These are phyloP conservation scores for Davidsoniella australis DNA, from an alignment of 2,329 filamentous ascomycete species.

Conservation along the genomic window DNA sequence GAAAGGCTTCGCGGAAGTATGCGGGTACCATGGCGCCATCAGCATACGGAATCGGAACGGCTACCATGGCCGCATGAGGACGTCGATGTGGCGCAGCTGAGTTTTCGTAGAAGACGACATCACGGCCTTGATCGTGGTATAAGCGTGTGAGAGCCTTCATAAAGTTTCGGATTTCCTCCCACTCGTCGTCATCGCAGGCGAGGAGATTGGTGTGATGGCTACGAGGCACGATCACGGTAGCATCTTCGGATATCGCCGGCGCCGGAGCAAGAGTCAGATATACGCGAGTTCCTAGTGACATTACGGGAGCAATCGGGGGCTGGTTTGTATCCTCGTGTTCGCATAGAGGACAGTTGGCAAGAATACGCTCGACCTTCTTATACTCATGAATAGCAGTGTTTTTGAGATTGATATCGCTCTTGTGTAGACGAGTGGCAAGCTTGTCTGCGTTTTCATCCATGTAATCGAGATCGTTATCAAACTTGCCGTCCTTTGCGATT, in stretches of 20 bases:
- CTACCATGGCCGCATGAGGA: slow-evolving; percentile 71
- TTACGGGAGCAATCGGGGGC: slow-evolving; percentile 65
- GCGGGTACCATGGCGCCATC: slow-evolving; percentile 84
- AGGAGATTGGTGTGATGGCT: slow-evolving; percentile 77
- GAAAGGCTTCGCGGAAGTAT: slow-evolving; percentile 89
- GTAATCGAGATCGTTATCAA: slow-evolving; percentile 85
- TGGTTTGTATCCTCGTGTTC: slow-evolving; percentile 66
- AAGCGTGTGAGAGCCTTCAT: slow-evolving; percentile 92
- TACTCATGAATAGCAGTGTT: slow-evolving; percentile 78
- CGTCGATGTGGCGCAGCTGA: slow-evolving; percentile 65
- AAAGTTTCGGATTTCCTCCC: slow-evolving; percentile 97
- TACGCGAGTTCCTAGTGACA: slow-evolving; percentile 71
- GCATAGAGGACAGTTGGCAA: slow-evolving; percentile 80
- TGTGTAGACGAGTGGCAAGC: slow-evolving; percentile 72
- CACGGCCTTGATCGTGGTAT: slow-evolving; percentile 84
- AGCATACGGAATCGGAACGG: slow-evolving; percentile 73
- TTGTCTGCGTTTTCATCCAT: slow-evolving; percentile 92
- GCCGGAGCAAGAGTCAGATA: slow-evolving; percentile 81
- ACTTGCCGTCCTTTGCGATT: slow-evolving; percentile 85
- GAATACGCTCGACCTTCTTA: slow-evolving; percentile 70
- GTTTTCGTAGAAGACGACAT: slow-evolving; percentile 96
- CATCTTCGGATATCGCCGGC: slow-evolving; percentile 68
- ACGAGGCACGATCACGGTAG: slow-evolving; percentile 76
- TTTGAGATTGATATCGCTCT: slow-evolving; percentile 73
- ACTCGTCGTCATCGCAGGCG: slow-evolving; percentile 98